phyloP scores from a whole-genome alignment of 169 alveolate genomes.

The Eimeria nieschulzi region DNA sequence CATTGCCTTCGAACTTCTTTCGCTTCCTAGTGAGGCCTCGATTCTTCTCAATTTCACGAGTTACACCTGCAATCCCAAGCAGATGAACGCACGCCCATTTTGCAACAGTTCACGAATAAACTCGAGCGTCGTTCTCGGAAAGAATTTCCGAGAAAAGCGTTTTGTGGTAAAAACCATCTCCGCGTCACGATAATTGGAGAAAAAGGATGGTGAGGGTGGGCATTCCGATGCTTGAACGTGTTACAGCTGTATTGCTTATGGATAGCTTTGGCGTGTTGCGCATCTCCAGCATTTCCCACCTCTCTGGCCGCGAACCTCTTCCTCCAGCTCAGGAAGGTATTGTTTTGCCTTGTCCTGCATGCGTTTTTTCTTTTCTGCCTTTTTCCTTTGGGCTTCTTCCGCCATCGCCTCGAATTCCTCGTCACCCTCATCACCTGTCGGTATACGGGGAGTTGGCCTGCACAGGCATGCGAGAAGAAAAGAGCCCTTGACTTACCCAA shows the following conservation, averaged over 20 bases:
- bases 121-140: no score
- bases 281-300: slow-evolving; percentile 23
- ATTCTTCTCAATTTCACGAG: slow-evolving; percentile 85
- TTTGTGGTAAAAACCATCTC: no score
- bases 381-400: slow-evolving; percentile 26
- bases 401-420: slow-evolving; percentile 66
- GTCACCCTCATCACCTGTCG: neutral
- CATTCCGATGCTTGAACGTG: no score
- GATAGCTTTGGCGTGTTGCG: no score
- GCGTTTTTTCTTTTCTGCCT: slow-evolving; percentile 43
- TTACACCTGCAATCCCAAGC: slow-evolving; percentile 32
- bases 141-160: no score
- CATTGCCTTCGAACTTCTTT: slow-evolving; percentile 93
- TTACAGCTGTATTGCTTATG: no score
- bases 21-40: slow-evolving; percentile 93
- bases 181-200: no score
- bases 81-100: neutral
- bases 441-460: neutral
- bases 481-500: neutral
- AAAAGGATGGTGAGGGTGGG: no score
- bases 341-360: slow-evolving; percentile 54
- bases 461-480: neutral
- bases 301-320: slow-evolving; percentile 64
- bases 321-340: slow-evolving; percentile 30
- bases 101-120: no score